Evolutionary conservation across 768 basidiomycete genomes (phyloP).

Genomic region (Russula lepida): DNA sequence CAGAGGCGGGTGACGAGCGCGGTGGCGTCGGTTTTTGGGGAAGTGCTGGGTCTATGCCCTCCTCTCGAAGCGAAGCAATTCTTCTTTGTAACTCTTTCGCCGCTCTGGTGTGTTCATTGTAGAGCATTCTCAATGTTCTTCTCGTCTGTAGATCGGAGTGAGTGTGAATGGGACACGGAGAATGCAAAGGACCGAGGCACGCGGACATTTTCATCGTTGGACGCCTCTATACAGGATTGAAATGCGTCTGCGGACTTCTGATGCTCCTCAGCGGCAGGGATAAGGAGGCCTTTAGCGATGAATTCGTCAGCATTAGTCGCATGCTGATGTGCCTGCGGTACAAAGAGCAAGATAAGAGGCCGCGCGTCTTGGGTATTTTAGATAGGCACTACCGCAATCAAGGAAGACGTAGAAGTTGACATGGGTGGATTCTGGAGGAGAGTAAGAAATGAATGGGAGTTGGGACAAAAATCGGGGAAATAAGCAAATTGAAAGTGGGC

Average conservation of each 20-base stretch:
- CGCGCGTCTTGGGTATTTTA: background rate
- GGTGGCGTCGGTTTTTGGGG: conserved; percentile 47
- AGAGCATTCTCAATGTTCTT: conserved; percentile 65
- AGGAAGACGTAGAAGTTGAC: conserved; percentile 23
- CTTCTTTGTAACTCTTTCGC: conserved; percentile 63
- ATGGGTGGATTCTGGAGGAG: conserved; percentile 11
- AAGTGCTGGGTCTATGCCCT: conserved; percentile 67
- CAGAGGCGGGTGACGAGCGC: conserved; percentile 24
- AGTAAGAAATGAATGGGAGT: background rate
- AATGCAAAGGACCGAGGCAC: conserved; percentile 7
- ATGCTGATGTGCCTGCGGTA: conserved; percentile 69
- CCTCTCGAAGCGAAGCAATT: conserved; percentile 62
- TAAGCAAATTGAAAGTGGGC: background rate
- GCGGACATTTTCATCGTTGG: conserved; percentile 59
- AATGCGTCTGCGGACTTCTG: conserved; percentile 71
- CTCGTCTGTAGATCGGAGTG: conserved; percentile 45
- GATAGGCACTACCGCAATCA: conserved; percentile 22
- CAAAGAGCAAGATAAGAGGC: conserved; percentile 9
- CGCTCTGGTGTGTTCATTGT: conserved; percentile 65
- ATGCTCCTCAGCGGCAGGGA: conserved; percentile 68
- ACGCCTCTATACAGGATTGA: conserved; percentile 60
- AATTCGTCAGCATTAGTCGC: conserved; percentile 75
- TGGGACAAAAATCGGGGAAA: background rate
- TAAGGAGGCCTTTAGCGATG: conserved; percentile 53
- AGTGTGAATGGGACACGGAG: background rate